Conservation (phyloP, 768 basidiomycete species). For the Mycena venus region DNA sequence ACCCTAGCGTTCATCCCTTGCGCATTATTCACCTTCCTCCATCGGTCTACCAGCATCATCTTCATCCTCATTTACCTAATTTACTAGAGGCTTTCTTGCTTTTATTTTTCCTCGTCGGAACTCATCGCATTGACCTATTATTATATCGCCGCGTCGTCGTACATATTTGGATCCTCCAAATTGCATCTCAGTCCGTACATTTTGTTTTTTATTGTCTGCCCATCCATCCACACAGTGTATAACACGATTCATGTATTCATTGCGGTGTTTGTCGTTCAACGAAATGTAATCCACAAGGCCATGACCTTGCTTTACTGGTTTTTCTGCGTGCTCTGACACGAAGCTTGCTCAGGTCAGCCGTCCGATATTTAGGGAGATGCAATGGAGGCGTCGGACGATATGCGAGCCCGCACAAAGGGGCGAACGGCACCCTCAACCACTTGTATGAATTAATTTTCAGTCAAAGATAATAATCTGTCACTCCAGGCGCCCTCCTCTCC, state of each 20-base stretch:
- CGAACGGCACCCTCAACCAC: no score
- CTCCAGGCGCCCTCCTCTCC: background rate
- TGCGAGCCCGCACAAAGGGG: no score
- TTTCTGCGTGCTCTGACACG: no score
- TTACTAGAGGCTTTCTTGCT: slow-evolving; percentile 8
- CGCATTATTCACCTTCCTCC: background rate
- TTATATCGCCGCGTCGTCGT: background rate
- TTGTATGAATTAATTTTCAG: no score
- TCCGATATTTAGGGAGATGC: no score
- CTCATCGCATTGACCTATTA: slow-evolving; percentile 1
- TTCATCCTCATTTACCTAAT: background rate
- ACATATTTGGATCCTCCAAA: slow-evolving; percentile 22
- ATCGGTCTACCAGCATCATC: background rate
- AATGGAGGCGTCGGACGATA: no score
- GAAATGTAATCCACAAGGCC: no score
- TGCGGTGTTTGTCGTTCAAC: no score
- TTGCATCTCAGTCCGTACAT: slow-evolving; percentile 20
- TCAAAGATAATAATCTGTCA: background rate
- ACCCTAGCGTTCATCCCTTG: background rate
- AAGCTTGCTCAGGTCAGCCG: no score
- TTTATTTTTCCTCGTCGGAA: background rate
- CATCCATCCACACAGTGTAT: slow-evolving; percentile 12
- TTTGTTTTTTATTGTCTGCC: slow-evolving; percentile 1
- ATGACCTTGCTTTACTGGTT: no score
- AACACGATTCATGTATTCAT: no score